Percentiles rank a stretch among this genome's conserved stretches.
These are phyloP conservation scores for Phytopythium mirpurense DNA, from an alignment of 352 stramenopile genomes.

Conservation along the genomic window DNA sequence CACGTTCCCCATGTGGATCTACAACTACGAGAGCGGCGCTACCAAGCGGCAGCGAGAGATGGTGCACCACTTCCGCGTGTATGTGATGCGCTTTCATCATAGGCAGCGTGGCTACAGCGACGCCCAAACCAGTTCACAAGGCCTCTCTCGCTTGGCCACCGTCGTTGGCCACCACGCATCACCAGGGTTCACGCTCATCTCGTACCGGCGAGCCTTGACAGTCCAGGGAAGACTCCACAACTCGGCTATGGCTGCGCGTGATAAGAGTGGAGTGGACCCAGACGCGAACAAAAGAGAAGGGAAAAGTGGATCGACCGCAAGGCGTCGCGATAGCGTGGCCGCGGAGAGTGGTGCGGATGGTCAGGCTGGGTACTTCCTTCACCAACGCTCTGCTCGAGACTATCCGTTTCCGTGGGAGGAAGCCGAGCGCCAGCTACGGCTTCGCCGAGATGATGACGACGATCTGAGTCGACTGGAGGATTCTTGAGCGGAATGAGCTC, in stretches of 20 bases:
- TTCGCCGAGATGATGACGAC: no score
- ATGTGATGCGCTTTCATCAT: no score
- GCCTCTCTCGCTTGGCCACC: conserved; percentile 5
- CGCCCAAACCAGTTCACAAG: no score
- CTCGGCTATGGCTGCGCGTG: neutral
- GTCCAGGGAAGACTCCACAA: neutral
- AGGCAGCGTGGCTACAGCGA: no score
- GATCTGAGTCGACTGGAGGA: no score
- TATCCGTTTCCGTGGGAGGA: neutral
- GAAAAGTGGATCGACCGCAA: neutral
- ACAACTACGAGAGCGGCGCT: conserved; percentile 43
- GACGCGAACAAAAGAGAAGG: neutral
- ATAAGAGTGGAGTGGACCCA: neutral
- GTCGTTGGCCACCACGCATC: conserved; percentile 18
- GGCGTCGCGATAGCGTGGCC: neutral
- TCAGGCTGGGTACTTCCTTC: neutral
- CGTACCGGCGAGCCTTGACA: conserved; percentile 23
- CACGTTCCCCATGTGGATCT: conserved; percentile 44
- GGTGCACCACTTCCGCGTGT: conserved; percentile 36
- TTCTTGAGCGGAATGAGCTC: no score
- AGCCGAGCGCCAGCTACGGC: neutral
- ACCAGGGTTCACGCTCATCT: conserved; percentile 27
- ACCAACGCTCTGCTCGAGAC: neutral
- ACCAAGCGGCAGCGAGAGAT: conserved; percentile 41
- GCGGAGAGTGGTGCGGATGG: neutral